phyloP scores from a whole-genome alignment of 179 eudicot species.

The Dionaea muscipula region DNA sequence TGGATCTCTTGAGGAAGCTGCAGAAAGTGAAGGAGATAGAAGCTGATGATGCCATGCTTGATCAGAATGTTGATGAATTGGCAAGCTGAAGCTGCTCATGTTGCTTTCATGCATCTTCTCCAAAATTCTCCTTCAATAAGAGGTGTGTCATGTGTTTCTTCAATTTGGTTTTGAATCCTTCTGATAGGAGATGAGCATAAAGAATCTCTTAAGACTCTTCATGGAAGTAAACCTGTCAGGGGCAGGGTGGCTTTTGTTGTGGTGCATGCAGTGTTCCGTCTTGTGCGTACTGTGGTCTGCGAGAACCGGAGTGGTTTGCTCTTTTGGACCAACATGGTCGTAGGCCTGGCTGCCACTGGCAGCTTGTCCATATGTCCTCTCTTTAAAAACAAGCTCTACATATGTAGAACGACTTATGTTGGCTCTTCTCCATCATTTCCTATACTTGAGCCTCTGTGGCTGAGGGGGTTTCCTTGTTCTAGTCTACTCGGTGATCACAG shows the following conservation, averaged over 20 bases:
- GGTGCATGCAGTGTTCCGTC: too few relatives aligned
- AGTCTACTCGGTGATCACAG: too few relatives aligned
- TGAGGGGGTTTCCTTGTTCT: too few relatives aligned
- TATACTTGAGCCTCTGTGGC: background rate
- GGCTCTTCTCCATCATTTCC: too few relatives aligned
- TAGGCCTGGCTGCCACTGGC: too few relatives aligned
- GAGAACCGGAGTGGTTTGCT: too few relatives aligned
- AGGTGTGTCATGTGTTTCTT: background rate
- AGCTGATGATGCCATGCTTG: conserved; percentile 29
- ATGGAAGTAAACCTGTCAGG: conserved; percentile 37
- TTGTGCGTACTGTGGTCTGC: too few relatives aligned
- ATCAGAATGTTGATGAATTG: conserved; percentile 35
- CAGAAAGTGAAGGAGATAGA: conserved; percentile 77
- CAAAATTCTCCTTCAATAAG: conserved; percentile 1
- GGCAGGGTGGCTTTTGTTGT: conserved; percentile 18
- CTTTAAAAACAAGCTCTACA: too few relatives aligned
- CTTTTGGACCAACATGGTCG: too few relatives aligned
- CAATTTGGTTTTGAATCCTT: conserved; percentile 25
- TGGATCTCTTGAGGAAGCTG: conserved; percentile 76
- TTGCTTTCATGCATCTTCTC: background rate
- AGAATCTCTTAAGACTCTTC: conserved; percentile 36
- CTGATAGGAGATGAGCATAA: conserved; percentile 28
- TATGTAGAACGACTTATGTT: too few relatives aligned
- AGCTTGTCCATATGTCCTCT: too few relatives aligned
- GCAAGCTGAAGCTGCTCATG: conserved; percentile 10